These are phyloP conservation scores for Penicillium sp. DNA, from an alignment of 2,329 filamentous ascomycete species.

Conservation along the genomic window DNA sequence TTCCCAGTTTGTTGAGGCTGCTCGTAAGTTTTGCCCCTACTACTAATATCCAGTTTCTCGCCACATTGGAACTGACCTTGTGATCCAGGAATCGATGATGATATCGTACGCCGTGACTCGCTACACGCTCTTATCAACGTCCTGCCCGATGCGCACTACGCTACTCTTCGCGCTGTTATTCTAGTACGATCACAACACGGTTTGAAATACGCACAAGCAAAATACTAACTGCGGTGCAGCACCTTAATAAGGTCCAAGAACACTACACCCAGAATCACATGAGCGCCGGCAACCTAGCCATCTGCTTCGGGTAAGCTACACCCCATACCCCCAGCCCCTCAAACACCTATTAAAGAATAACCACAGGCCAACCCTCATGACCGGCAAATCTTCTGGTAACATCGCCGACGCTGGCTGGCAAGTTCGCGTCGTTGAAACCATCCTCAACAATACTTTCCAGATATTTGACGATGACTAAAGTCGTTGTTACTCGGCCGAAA, in stretches of 20 bases:
- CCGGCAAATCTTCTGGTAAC: constrained; percentile 71
- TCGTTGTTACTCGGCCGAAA: no score
- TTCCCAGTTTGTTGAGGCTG: constrained; percentile 79
- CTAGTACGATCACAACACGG: constrained; percentile 54
- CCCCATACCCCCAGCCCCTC: no score
- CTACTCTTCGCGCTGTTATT: constrained; percentile 82
- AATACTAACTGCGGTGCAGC: constrained; percentile 43
- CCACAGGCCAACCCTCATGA: constrained; percentile 83
- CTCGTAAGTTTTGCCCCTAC: no score
- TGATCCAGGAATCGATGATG: constrained; percentile 73
- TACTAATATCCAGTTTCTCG: no score
- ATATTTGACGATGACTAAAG: constrained; percentile 92
- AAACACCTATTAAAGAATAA: no score
- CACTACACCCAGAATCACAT: constrained; percentile 83
- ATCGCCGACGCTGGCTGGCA: constrained; percentile 90
- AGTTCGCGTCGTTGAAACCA: constrained; percentile 87
- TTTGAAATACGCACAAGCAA: no score
- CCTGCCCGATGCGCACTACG: constrained; percentile 94
- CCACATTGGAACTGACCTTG: no score
- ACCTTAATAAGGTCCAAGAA: constrained; percentile 84
- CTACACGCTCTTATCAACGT: constrained; percentile 94
- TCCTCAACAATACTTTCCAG: constrained; percentile 89
- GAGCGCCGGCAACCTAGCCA: constrained; percentile 88
- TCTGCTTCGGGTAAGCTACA: constrained; percentile 82
- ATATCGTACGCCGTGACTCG: constrained; percentile 81